A percentile compares a stretch with the other conserved stretches of the same genome.
phyloP scores from a whole-genome alignment of 2,329 filamentous ascomycete genomes.

The Monosporascus sp. region DNA sequence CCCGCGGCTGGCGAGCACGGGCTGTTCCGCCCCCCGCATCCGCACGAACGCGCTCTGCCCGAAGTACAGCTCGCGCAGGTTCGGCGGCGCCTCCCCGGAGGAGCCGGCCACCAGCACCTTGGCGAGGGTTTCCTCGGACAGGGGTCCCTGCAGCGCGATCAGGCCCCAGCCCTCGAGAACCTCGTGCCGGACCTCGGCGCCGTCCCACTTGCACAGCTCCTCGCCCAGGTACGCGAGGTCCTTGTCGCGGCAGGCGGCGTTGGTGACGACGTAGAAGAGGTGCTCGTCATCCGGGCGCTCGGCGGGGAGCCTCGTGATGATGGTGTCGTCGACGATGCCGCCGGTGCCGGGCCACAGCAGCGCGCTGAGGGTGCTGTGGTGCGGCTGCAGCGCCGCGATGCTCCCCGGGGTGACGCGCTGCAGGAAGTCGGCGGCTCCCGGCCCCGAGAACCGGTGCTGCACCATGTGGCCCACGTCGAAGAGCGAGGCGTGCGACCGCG shows the following conservation, averaged over 20 bases:
- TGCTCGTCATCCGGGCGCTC: slow-evolving; percentile 40
- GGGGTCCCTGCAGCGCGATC: slow-evolving; percentile 83
- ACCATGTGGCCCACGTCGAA: slow-evolving; percentile 98
- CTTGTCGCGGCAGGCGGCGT: slow-evolving; percentile 87
- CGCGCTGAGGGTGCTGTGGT: slow-evolving; percentile 77
- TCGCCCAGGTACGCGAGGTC: slow-evolving; percentile 71
- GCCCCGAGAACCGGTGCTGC: slow-evolving; percentile 79
- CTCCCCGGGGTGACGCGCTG: slow-evolving; percentile 78
- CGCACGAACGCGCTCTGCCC: slow-evolving; percentile 65
- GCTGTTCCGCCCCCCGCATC: slow-evolving; percentile 46
- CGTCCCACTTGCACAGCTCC: slow-evolving; percentile 60
- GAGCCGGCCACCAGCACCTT: slow-evolving; percentile 48
- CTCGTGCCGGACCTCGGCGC: slow-evolving; percentile 58
- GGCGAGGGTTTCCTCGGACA: slow-evolving; percentile 64
- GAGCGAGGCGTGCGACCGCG: slow-evolving; percentile 77
- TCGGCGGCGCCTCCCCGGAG: slow-evolving; percentile 33
- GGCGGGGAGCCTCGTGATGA: slow-evolving; percentile 68
- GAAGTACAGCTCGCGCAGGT: slow-evolving; percentile 72
- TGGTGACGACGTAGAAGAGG: slow-evolving; percentile 89
- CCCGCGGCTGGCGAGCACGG: slow-evolving; percentile 73
- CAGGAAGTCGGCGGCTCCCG: slow-evolving; percentile 74
- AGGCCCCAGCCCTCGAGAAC: slow-evolving; percentile 70
- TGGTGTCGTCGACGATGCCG: slow-evolving; percentile 91
- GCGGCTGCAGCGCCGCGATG: slow-evolving; percentile 55
- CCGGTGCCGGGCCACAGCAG: slow-evolving; percentile 75